Conservation (phyloP, 2,329 filamentous ascomycete genomes). For the Pseudogymnoascus verrucosus region DNA sequence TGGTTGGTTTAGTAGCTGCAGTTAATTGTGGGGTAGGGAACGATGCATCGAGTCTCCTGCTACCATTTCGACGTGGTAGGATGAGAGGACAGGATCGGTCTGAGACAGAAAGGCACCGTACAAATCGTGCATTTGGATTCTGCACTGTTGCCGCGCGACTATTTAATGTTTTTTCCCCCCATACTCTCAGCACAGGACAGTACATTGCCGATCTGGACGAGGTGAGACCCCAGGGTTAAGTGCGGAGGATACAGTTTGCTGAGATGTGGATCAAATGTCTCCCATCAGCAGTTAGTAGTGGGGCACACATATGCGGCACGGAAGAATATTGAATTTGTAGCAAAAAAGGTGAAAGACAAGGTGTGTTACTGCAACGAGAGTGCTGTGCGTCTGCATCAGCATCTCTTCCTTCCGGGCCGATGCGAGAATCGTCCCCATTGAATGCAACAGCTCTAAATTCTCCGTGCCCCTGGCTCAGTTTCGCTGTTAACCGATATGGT, state of each 20-base stretch:
- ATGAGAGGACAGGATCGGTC: not conserved
- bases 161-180: not conserved
- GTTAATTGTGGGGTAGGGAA: slow-evolving; percentile 6
- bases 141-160: slow-evolving; percentile 7
- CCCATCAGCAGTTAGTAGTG: not conserved
- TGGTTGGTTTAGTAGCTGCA: not conserved
- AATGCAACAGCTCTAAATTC: slow-evolving; percentile 4
- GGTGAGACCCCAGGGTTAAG: slow-evolving; percentile 6
- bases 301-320: slow-evolving; percentile 6
- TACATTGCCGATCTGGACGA: not conserved
- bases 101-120: not conserved
- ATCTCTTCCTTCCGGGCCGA: slow-evolving; percentile 4
- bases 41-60: not conserved
- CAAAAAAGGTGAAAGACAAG: slow-evolving; percentile 3
- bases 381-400: not conserved
- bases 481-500: not conserved
- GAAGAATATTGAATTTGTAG: slow-evolving; percentile 8
- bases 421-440: slow-evolving; percentile 4
- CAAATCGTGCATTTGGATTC: slow-evolving; percentile 3
- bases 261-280: slow-evolving; percentile 2
- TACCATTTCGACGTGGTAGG: not conserved
- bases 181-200: not conserved
- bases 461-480: slow-evolving; percentile 6
- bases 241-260: not conserved
- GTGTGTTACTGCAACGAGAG: not conserved